Conservation (phyloP, 768 basidiomycete species). For the Cystofilobasidium ferigula region DNA sequence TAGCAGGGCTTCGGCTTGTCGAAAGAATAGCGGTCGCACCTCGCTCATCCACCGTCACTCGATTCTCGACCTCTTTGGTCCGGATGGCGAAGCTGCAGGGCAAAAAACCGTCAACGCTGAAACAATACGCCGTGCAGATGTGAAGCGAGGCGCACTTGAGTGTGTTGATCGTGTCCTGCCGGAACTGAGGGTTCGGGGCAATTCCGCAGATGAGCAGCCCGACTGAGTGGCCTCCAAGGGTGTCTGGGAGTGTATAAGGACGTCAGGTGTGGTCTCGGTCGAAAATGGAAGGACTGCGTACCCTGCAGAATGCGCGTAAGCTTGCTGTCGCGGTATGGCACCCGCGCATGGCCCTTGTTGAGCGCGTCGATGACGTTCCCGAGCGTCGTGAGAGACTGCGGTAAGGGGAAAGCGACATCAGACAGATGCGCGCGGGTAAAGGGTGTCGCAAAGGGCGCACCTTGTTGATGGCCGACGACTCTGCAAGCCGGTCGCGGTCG, state of each 20-base stretch:
- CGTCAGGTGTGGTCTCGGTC: too few species aligned
- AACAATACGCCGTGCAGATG: background rate
- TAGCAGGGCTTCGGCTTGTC: background rate
- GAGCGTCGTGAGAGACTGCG: constrained; percentile 59
- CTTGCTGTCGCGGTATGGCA: constrained; percentile 83
- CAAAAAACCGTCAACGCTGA: background rate
- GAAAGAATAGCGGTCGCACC: constrained; percentile 40
- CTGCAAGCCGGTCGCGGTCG: constrained; percentile 73
- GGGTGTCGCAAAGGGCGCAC: background rate
- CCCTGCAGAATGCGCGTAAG: constrained; percentile 73
- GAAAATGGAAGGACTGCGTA: constrained; percentile 10
- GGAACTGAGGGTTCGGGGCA: constrained; percentile 67
- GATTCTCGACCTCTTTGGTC: constrained; percentile 78
- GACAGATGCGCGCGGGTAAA: background rate
- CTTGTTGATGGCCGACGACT: constrained; percentile 80
- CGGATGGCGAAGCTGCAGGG: constrained; percentile 61
- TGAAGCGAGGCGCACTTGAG: constrained; percentile 45
- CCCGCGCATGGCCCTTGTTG: constrained; percentile 41
- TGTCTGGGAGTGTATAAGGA: constrained; percentile 43
- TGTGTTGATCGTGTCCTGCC: constrained; percentile 80
- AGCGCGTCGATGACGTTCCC: constrained; percentile 48
- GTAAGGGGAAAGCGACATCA: background rate
- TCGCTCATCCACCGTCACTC: constrained; percentile 63
- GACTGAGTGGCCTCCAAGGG: constrained; percentile 67
- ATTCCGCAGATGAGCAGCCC: constrained; percentile 77